Base-by-base conservation (phyloP, 257 asterid genomes). In the Primulina tabacum region DNA sequence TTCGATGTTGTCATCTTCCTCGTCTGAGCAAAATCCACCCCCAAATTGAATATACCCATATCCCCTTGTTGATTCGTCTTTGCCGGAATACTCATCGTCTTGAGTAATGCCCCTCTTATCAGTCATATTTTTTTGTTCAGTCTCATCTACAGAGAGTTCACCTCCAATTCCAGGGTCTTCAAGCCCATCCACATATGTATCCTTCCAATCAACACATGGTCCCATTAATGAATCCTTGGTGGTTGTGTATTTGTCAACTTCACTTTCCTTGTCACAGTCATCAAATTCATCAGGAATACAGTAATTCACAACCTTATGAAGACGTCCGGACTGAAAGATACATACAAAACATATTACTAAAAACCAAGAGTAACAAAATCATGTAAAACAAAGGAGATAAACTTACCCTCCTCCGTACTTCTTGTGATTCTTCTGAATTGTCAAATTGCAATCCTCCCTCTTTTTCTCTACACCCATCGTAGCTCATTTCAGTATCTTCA, bases 11-110 rank as follows among this genome's bases (percentile, higher is more conserved):
- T 66, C 80, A 7, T 85, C 89, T 8, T 88, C 92, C 60, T 82
- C 92, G 10, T 85, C 89, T 66, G 74, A 33, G 72, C 96, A 87
- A 78, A 93, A 90, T 40, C 97, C 98, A 69, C 98, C 98, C 9
- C 97, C 97, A 28, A 75, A 73, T 61, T 82, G 78, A 64, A 87
- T 89, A 87, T 82, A 86, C 16, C 83, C 95, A 87, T 82, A 86
- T 11, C 84, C 95, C 43, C 81, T 68, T 5, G 82, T 57, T 55
- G 64, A 70, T 60, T 58, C 68, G 60, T 69, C 74, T 75, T 78
- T 77, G 28, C 76, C 21, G 5, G 61, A 55, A 72, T 71, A 71
- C 69, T 72, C 82, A 55, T 73, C 77, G 12, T 67, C 58, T 56
- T 67, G 71, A 38, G 34, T 18, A 6, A 58, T 55, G 59, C 34